Percentiles rank a stretch among this genome's conserved stretches.
Conservation (phyloP, 2,329 filamentous ascomycete species). For the Beauveria scarabaeidicola region DNA sequence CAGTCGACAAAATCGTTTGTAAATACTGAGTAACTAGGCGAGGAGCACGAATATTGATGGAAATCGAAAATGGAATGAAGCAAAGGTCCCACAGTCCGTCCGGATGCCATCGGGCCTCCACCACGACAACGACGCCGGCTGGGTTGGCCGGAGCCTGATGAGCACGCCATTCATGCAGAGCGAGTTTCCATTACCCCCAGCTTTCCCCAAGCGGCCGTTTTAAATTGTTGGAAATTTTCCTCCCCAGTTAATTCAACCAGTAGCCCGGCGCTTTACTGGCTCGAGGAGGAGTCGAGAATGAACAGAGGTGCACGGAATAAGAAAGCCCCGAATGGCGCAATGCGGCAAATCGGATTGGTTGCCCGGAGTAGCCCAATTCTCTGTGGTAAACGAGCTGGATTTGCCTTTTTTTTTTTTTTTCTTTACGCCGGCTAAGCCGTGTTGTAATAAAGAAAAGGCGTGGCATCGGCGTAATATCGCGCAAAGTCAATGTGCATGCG, state of each 20-base stretch:
- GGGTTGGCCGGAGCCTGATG: background rate
- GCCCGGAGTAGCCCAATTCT: background rate
- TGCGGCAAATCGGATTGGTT: background rate
- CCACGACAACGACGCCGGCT: background rate
- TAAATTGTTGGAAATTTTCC: background rate
- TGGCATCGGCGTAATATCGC: background rate
- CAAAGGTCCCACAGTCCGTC: background rate
- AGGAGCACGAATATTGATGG: background rate
- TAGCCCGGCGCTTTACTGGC: background rate
- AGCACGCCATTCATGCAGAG: background rate
- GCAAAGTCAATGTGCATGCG: background rate
- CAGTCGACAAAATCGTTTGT: too few relatives aligned
- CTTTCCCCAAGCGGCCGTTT: background rate
- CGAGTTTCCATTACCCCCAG: slow-evolving; percentile 7
- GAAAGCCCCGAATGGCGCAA: background rate
- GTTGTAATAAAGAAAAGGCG: background rate
- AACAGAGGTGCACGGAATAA: background rate
- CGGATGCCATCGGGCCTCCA: slow-evolving; percentile 9
- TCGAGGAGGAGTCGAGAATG: background rate
- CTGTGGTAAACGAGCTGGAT: background rate
- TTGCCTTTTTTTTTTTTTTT: background rate
- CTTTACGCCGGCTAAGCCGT: background rate
- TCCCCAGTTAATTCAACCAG: background rate
- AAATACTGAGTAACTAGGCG: background rate
- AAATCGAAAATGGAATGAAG: too few relatives aligned